Percentiles rank a stretch among this genome's conserved stretches.
Conservation (phyloP, 78 protist genomes). For the Cavenderia fasciculata region DNA sequence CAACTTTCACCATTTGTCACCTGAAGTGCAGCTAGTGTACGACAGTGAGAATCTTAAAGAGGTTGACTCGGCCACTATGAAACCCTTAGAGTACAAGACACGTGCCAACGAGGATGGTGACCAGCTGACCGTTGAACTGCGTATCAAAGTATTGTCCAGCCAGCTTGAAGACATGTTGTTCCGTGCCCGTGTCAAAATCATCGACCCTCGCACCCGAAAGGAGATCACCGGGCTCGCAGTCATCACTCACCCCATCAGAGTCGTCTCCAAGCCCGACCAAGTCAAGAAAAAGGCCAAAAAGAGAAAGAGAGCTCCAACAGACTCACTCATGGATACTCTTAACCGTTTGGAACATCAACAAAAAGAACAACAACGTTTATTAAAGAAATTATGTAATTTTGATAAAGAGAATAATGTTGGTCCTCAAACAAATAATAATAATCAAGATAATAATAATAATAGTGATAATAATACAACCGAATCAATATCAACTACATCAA, state of each 20-base stretch:
- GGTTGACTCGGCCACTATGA: constrained; percentile 74
- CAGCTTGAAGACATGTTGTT: constrained; percentile 81
- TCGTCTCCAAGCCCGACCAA: constrained; percentile 80
- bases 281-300: constrained; percentile 78
- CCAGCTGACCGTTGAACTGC: constrained; percentile 61
- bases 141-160: constrained; percentile 63
- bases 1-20: constrained; percentile 60
- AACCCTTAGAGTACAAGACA: constrained; percentile 77
- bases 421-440: background rate
- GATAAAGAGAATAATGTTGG: constrained; percentile 54
- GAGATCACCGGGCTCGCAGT: constrained; percentile 55
- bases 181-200: constrained; percentile 46
- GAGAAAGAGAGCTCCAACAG: constrained; percentile 82
- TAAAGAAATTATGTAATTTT: constrained; percentile 39
- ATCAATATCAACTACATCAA: background rate
- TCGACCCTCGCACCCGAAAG: constrained; percentile 70
- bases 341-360: constrained; percentile 74
- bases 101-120: constrained; percentile 73
- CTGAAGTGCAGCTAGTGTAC: constrained; percentile 67
- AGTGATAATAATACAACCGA: background rate
- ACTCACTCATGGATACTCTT: constrained; percentile 71
- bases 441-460: background rate
- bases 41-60: constrained; percentile 71
- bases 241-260: constrained; percentile 69
- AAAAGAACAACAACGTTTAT: constrained; percentile 65